These are phyloP conservation scores for Trichoderma sp. DNA, from an alignment of 2,329 filamentous ascomycete species.

Conservation along the genomic window DNA sequence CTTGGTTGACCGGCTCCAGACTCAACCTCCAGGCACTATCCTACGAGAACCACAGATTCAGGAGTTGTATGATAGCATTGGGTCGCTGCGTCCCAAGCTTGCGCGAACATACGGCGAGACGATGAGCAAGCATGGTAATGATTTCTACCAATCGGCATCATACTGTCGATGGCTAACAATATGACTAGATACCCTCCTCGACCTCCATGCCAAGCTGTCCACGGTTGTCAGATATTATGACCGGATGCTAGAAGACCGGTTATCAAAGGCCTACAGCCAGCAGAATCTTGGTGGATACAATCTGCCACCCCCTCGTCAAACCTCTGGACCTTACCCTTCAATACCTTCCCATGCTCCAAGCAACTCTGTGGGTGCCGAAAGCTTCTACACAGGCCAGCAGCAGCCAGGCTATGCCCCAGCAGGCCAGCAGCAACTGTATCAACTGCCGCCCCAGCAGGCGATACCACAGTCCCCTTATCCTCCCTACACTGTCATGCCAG, in stretches of 20 bases:
- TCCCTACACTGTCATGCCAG: conserved; percentile 37
- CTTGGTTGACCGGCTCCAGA: conserved; percentile 88
- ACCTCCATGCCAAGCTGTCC: conserved; percentile 90
- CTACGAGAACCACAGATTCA: conserved; percentile 97
- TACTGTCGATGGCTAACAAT: conserved; percentile 20
- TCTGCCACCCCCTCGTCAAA: conserved; percentile 49
- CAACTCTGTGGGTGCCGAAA: conserved; percentile 62
- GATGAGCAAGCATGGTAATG: conserved; percentile 95
- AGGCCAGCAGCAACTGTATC: conserved; percentile 27
- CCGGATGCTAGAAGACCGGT: conserved; percentile 91
- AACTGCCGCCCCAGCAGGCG: conserved; percentile 31
- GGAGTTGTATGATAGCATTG: conserved; percentile 95
- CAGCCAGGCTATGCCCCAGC: conserved; percentile 52
- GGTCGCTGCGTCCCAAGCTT: conserved; percentile 86
- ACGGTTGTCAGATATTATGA: conserved; percentile 98
- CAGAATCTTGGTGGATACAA: conserved; percentile 67
- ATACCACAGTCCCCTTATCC: conserved; percentile 43
- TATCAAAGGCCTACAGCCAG: conserved; percentile 89
- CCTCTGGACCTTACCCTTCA: conserved; percentile 66
- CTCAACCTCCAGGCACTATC: conserved; percentile 92
- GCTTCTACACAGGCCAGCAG: conserved; percentile 72
- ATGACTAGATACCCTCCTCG: conserved; percentile 75
- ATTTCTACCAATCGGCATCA: conserved; percentile 15
- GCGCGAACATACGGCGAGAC: conserved; percentile 96
- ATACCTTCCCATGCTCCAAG: conserved; percentile 54